These are phyloP conservation scores for Xylaria sp. DNA, from an alignment of 2,329 filamentous ascomycete species.

Conservation along the genomic window DNA sequence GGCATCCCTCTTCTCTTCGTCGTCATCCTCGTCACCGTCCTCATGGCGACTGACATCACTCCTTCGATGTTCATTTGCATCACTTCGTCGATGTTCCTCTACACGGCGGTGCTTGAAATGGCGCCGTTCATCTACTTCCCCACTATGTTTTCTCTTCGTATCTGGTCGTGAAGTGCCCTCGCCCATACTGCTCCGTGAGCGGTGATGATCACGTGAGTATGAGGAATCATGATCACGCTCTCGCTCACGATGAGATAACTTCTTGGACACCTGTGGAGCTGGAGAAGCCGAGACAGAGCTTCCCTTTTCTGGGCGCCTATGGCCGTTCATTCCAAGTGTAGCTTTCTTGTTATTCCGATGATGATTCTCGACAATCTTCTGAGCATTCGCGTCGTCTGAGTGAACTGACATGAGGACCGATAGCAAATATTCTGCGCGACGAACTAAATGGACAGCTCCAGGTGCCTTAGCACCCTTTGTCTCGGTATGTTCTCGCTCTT, in stretches of 20 bases:
- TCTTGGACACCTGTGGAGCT: constrained; percentile 64
- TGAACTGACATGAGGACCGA: constrained; percentile 92
- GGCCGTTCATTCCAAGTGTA: constrained; percentile 63
- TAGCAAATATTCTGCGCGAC: constrained; percentile 91
- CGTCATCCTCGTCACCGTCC: constrained; percentile 52
- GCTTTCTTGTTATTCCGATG: constrained; percentile 92
- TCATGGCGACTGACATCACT: constrained; percentile 51
- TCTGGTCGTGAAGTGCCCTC: constrained; percentile 65
- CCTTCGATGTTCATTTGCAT: constrained; percentile 46
- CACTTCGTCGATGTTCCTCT: constrained; percentile 54
- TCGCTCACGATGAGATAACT: constrained; percentile 59
- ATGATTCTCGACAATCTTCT: constrained; percentile 87
- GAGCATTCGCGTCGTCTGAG: constrained; percentile 77
- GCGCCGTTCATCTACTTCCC: constrained; percentile 61
- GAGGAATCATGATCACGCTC: constrained; percentile 57
- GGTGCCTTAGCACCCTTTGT: constrained; percentile 89
- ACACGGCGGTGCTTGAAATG: constrained; percentile 61
- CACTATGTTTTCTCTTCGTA: constrained; percentile 69
- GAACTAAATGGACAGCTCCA: constrained; percentile 95
- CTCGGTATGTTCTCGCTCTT: constrained; percentile 82
- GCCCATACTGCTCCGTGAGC: constrained; percentile 61
- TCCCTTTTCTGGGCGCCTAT: constrained; percentile 67
- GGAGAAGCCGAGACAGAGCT: constrained; percentile 77
- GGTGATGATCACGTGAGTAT: constrained; percentile 59
- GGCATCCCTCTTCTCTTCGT: constrained; percentile 51